Evolutionary conservation across 208 protist genomes (phyloP).

Genomic region (Vickermania ingenoplastis): DNA sequence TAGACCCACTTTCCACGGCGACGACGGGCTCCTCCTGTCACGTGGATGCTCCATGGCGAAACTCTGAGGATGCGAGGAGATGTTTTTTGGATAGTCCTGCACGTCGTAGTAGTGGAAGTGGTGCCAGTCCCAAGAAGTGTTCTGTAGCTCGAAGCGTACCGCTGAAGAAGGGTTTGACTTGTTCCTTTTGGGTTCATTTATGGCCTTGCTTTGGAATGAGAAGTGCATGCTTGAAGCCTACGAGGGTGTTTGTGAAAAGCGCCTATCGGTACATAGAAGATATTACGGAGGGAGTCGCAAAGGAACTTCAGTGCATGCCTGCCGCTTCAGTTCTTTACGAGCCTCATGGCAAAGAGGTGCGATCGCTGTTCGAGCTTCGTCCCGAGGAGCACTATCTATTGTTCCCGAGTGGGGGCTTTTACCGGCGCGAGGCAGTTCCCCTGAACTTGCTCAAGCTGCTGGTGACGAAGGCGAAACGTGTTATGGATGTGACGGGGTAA

Average conservation of each 20-base stretch:
- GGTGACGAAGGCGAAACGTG: conserved; percentile 15
- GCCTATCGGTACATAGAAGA: conserved; percentile 39
- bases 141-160: not conserved
- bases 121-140: not conserved
- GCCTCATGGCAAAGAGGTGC: conserved; percentile 23
- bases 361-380: conserved; percentile 15
- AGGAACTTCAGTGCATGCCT: conserved; percentile 28
- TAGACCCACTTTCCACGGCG: too few species aligned
- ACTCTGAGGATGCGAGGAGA: too few species aligned
- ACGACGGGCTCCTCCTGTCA: too few species aligned
- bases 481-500: conserved; percentile 1
- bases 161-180: not conserved
- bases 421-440: conserved; percentile 29
- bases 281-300: conserved; percentile 26
- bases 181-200: conserved; percentile 55
- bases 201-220: conserved; percentile 47
- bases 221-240: conserved; percentile 8
- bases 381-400: conserved; percentile 46
- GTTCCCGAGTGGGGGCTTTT: conserved; percentile 36
- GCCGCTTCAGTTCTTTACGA: conserved; percentile 34
- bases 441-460: conserved; percentile 21
- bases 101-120: not conserved
- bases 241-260: conserved; percentile 16
- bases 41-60: too few species aligned
- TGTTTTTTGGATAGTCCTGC: too few species aligned